Conservation (phyloP, 169 alveolate species). For the Cystoisospora suis region DNA sequence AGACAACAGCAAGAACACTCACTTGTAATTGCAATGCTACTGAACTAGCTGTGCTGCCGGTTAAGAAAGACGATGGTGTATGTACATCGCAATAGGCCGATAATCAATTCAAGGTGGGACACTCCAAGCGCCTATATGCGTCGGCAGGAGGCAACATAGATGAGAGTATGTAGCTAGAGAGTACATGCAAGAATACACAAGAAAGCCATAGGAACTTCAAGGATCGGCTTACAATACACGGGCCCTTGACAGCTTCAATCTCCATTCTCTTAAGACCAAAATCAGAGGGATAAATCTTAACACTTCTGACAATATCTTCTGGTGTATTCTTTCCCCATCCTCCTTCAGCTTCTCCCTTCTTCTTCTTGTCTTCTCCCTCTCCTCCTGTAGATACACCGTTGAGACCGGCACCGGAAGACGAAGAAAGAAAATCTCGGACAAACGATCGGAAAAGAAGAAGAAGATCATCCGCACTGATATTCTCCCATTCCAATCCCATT, state of each 20-base stretch:
- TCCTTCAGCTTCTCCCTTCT: neutral
- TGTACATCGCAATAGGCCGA: too few relatives aligned
- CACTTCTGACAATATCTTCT: constrained; percentile 76
- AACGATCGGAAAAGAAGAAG: constrained; percentile 85
- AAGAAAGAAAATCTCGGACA: neutral
- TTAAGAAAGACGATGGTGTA: too few relatives aligned
- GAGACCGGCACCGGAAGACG: neutral
- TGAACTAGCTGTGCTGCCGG: too few relatives aligned
- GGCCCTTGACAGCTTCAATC: constrained; percentile 92
- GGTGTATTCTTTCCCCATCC: neutral
- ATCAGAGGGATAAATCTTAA: constrained; percentile 92
- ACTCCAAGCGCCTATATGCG: too few relatives aligned
- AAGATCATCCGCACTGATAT: constrained; percentile 92
- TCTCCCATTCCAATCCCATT: constrained; percentile 97
- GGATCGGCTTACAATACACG: constrained; percentile 80
- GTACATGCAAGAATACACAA: too few relatives aligned
- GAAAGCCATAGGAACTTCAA: too few relatives aligned
- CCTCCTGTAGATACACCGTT: neutral
- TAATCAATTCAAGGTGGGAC: too few relatives aligned
- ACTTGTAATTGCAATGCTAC: too few relatives aligned
- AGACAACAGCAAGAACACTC: too few relatives aligned
- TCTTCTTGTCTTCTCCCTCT: neutral
- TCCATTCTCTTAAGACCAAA: constrained; percentile 92
- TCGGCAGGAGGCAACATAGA: too few relatives aligned
- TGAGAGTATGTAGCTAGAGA: too few relatives aligned